Conservation (phyloP, 2,329 filamentous ascomycete genomes). For the Biscogniauxia mediterranea region DNA sequence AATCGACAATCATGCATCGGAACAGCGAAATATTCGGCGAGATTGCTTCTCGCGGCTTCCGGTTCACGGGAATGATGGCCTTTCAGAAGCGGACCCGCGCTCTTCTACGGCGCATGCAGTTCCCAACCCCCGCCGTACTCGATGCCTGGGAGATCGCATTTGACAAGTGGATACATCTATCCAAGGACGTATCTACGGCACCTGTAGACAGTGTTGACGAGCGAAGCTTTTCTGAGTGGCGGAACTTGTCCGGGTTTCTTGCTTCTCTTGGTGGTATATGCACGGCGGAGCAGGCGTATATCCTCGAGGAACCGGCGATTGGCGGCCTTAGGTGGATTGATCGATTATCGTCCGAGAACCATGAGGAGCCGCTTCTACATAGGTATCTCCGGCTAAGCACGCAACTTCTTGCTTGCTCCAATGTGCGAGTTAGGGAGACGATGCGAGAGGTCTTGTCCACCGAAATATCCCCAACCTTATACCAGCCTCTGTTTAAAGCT, state of each 20-base stretch:
- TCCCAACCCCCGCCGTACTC: conserved; percentile 64
- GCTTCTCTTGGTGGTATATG: conserved; percentile 66
- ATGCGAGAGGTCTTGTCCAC: conserved; percentile 64
- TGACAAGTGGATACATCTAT: conserved; percentile 62
- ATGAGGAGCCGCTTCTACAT: conserved; percentile 59
- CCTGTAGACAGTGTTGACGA: conserved; percentile 53
- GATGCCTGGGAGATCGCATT: conserved; percentile 67
- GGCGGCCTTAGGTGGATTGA: conserved; percentile 65
- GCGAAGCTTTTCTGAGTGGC: conserved; percentile 60
- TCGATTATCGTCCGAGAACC: conserved; percentile 54
- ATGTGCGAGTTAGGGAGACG: conserved; percentile 63
- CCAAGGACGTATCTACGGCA: conserved; percentile 59
- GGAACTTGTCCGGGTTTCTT: conserved; percentile 67
- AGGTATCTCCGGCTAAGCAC: conserved; percentile 63
- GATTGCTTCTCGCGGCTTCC: conserved; percentile 61
- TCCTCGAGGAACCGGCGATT: conserved; percentile 56
- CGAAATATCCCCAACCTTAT: conserved; percentile 62
- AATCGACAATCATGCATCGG: conserved; percentile 52
- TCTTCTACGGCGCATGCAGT: conserved; percentile 58
- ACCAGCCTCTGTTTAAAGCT: conserved; percentile 62
- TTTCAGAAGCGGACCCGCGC: conserved; percentile 66
- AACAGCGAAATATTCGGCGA: conserved; percentile 62
- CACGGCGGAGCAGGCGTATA: conserved; percentile 55
- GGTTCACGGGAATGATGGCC: conserved; percentile 66
- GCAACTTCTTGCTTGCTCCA: conserved; percentile 62